Percentiles rank a stretch among this genome's conserved stretches.
Conservation (phyloP, 75 land plant species). For the Gnetum montanum region DNA sequence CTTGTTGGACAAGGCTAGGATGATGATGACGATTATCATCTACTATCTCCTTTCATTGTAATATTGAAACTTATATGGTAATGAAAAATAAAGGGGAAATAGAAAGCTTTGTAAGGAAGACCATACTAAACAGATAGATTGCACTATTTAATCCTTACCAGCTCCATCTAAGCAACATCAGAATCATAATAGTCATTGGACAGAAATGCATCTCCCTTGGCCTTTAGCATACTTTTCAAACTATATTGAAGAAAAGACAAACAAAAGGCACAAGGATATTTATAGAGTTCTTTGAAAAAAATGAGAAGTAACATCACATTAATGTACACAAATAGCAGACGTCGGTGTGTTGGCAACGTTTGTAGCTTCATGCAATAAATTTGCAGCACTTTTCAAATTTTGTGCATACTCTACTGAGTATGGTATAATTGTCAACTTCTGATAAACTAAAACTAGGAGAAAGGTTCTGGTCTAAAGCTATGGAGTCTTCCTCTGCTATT, state of each 20-base stretch:
- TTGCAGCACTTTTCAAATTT: slow-evolving; percentile 46
- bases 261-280: neutral
- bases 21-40: too few species aligned
- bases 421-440: slow-evolving; percentile 48
- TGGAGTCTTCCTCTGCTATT: neutral
- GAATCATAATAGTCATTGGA: slow-evolving; percentile 94
- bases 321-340: too few species aligned
- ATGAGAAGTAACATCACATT: neutral
- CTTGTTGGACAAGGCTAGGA: too few species aligned
- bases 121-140: too few species aligned
- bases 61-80: too few species aligned
- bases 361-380: slow-evolving; percentile 60
- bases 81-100: too few species aligned
- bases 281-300: neutral
- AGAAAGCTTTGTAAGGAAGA: too few species aligned
- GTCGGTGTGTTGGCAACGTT: slow-evolving; percentile 56
- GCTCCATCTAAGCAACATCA: slow-evolving; percentile 94
- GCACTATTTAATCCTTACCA: slow-evolving; percentile 65
- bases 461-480: neutral
- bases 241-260: slow-evolving; percentile 23
- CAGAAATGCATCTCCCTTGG: slow-evolving; percentile 84
- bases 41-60: too few species aligned
- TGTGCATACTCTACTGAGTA: slow-evolving; percentile 55
- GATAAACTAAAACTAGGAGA: slow-evolving; percentile 2
- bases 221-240: slow-evolving; percentile 65